Conservation (phyloP, 331 rosid species). For the Phaseolus coccineus region DNA sequence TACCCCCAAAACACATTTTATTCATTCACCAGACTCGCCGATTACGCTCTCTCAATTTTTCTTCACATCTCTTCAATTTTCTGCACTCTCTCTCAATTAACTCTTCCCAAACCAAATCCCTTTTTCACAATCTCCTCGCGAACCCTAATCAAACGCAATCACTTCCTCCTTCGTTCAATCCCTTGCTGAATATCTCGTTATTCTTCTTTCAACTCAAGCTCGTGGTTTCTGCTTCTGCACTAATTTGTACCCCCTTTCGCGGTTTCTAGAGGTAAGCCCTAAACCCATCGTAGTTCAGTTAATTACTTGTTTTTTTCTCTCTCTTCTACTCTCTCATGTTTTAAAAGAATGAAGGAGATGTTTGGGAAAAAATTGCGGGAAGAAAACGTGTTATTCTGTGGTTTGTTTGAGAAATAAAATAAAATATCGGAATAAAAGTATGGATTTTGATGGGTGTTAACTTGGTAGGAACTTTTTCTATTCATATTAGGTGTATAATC, state of each 20-base stretch:
- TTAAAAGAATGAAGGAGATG: background rate
- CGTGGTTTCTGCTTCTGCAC: background rate
- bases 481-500: background rate
- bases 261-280: slow-evolving; percentile 5
- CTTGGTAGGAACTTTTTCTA: background rate
- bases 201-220: background rate
- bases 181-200: background rate
- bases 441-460: background rate
- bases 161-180: background rate
- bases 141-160: background rate
- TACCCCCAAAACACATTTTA: background rate
- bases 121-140: background rate
- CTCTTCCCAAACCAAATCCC: background rate
- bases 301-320: background rate
- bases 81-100: too few relatives aligned
- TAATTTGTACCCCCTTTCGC: background rate
- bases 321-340: background rate
- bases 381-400: background rate
- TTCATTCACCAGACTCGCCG: background rate
- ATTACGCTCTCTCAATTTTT: background rate
- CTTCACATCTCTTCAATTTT: background rate
- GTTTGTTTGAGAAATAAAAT: background rate
- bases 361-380: background rate
- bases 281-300: background rate
- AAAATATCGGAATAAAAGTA: background rate